Evolutionary conservation across 164 flowering plant species (phyloP), one percentile per base, ranked within the genome.

Genomic region (Annona squamosa): DNA sequence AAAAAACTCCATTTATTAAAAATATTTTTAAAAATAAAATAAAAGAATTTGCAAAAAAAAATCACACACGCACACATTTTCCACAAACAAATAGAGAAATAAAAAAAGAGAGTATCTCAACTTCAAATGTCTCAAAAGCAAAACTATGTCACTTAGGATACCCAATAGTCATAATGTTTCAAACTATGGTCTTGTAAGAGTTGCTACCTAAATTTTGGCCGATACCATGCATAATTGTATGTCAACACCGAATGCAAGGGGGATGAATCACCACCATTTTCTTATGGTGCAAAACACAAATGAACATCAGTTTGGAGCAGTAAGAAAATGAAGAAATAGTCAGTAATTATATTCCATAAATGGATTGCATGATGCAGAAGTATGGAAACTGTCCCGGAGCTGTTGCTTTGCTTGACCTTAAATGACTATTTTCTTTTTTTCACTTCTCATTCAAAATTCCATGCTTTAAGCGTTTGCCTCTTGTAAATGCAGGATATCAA

Each of bases 401-500:
- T 9, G 9, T 3, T 66, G 26, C 37, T 44, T 65, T 66, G 16
- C 45, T 66, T 16, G 43, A 66, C 48, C 9, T 64, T 44, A 66
- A 42, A 42, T 42, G 42, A 12, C 37, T 44, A 42, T 67, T 2
- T 52, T 7, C 2, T 16, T 52, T 10, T 10, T 52, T 52, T 52
- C 59, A 26, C 59, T 52, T 16, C 13, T 52, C 59, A 52, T 9
- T 5, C 16, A 9, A 52, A 52, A 52, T 52, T 2, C 69, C 5
- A 9, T 67, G 19, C 7, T 42, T 67, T 43, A 13, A 42, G 5
- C 46, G 44, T 5, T 2, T 69, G 26, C 4, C 9, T 67, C 4
- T 37, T 16, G 5, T 67, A 52, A 74, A 65, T 83, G 81, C 91
- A 90, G 92, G 86, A 82, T 86, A n/a, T 81, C 89, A 41, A 79